phyloP scores from a whole-genome alignment of 306 rosid species.

The Cicer yamashitae region DNA sequence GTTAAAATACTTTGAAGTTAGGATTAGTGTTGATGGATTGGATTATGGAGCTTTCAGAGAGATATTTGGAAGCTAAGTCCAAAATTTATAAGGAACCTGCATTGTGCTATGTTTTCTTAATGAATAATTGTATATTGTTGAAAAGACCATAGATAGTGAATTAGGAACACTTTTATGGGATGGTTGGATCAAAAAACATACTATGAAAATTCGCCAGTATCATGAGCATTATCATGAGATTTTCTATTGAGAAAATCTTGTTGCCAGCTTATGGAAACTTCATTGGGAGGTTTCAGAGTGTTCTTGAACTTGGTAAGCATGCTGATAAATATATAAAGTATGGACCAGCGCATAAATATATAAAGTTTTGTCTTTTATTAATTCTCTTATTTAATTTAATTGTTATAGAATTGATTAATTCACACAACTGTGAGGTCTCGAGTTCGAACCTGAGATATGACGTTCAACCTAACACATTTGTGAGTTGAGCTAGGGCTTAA shows the following conservation, averaged over 20 bases:
- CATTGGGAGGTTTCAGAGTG: slow-evolving; percentile 53
- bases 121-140: slow-evolving; percentile 85
- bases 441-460: too few relatives aligned
- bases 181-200: slow-evolving; percentile 82
- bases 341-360: too few relatives aligned
- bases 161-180: slow-evolving; percentile 70
- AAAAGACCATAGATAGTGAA: slow-evolving; percentile 77
- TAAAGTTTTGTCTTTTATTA: too few relatives aligned
- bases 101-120: not conserved
- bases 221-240: slow-evolving; percentile 63
- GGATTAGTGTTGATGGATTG: not conserved
- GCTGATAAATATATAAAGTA: too few relatives aligned
- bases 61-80: not conserved
- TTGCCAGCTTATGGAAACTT: slow-evolving; percentile 70
- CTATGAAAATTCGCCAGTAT: slow-evolving; percentile 62
- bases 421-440: too few relatives aligned
- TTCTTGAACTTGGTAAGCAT: slow-evolving; percentile 27
- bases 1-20: too few relatives aligned
- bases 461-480: too few relatives aligned
- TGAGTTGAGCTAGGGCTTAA: too few relatives aligned
- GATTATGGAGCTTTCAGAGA: not conserved
- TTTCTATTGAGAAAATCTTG: slow-evolving; percentile 52
- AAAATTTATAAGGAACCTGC: not conserved
- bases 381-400: too few relatives aligned
- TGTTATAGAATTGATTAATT: too few relatives aligned